Evolutionary conservation across 768 basidiomycete genomes (phyloP), one percentile per base, ranked within the genome.

Genomic region (Trichaptum fuscoviolaceum): DNA sequence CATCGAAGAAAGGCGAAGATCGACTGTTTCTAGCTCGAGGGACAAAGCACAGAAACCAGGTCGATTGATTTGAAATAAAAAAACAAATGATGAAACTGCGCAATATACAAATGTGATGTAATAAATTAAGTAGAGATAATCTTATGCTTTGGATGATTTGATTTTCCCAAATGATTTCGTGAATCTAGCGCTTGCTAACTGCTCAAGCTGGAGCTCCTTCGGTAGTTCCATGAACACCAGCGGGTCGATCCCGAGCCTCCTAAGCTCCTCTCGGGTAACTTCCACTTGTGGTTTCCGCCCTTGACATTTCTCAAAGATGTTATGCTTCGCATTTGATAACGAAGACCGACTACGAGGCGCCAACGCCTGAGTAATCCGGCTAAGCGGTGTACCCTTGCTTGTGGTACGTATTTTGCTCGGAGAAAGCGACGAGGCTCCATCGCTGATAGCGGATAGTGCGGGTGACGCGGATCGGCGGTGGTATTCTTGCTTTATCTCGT

Each of bases 141-240:
- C 6, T 52, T 20, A 52, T 52, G 42, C 12, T 12, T 20, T 52
- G 42, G 42, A 52, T 3, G 42, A 20, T 20, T 52, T 52, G 15
- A 20, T 12, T 52, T 52, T 52, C 42, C 82, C 84, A 42, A 70
- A 77, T 66, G 76, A 73, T 69, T 83, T 82, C 36, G 83, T 71
- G 24, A 87, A 77, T 23, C 90, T 81, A 24, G 84, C 84, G 62
- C 80, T 77, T n/a, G 84, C 79, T 30, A 96, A 77, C 68, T 91
- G 88, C 71, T 96, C 93, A 63, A 85, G 83, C 72, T 93, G 91
- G 58, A 93, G 73, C 25, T 85, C 82, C 0, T 76, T 75, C 0
- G 93, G 93, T 2, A 98, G 75, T 35, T 76, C 78, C 0, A 75
- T 77, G 70, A 92, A 95, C 7, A 92, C 87, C 7, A 82, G 85